These are phyloP conservation scores for Beverwykella pulmonaria DNA, from an alignment of 495 filamentous ascomycete species.

Conservation along the genomic window DNA sequence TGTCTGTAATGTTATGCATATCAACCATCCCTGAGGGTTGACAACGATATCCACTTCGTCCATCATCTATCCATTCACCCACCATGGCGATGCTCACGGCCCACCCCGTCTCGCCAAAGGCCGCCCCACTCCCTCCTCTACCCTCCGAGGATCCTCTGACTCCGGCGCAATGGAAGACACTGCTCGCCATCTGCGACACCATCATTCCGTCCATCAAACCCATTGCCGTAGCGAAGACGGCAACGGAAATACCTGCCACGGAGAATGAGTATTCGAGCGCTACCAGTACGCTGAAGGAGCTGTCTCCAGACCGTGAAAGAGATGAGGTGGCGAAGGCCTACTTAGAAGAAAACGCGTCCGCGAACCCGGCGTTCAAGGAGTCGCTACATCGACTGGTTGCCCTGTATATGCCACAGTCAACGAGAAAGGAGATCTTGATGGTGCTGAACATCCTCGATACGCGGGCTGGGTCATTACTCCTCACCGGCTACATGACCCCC, in stretches of 20 bases:
- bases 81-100: conserved; percentile 20
- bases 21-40: not conserved
- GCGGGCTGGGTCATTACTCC: conserved; percentile 40
- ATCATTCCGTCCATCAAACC: conserved; percentile 43
- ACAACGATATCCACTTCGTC: not conserved
- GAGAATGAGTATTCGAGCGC: conserved; percentile 38
- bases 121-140: conserved; percentile 39
- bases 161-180: conserved; percentile 42
- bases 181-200: conserved; percentile 45
- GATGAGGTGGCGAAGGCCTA: conserved; percentile 33
- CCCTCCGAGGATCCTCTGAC: conserved; percentile 41
- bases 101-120: conserved; percentile 30
- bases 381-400: conserved; percentile 26
- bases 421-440: conserved; percentile 32
- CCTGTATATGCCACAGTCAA: conserved; percentile 33
- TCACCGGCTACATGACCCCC: conserved; percentile 44
- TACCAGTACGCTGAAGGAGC: conserved; percentile 22
- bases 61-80: not conserved
- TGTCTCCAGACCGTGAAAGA: conserved; percentile 21
- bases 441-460: conserved; percentile 41
- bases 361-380: conserved; percentile 40
- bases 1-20: not conserved
- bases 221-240: conserved; percentile 25
- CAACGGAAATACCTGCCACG: conserved; percentile 33
- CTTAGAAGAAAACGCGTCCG: conserved; percentile 38